Percentiles rank a stretch among this genome's conserved stretches.
phyloP scores from a whole-genome alignment of 129 eudicot genomes.

The Cynara cardunculus region DNA sequence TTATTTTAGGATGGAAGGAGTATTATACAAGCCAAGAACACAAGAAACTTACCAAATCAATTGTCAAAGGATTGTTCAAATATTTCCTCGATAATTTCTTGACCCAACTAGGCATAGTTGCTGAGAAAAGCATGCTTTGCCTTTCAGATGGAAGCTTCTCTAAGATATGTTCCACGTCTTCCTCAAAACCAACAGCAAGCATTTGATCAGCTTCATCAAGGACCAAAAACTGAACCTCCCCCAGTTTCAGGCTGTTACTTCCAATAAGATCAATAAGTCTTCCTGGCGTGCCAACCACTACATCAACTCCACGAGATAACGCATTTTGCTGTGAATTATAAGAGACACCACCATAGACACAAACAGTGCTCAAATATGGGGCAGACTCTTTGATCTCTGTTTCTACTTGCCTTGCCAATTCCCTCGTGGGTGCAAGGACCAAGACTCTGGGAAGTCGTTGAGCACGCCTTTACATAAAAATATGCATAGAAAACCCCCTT shows the following conservation, averaged over 20 bases:
- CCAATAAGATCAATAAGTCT: constrained; percentile 90
- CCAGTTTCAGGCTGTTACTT: constrained; percentile 65
- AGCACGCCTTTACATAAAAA: constrained; percentile 48
- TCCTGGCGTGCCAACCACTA: constrained; percentile 99
- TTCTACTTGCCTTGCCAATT: constrained; percentile 95
- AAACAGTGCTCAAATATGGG: constrained; percentile 89
- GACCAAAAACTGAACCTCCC: constrained; percentile 86
- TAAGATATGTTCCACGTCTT: constrained; percentile 81
- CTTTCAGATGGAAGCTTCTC: constrained; percentile 68
- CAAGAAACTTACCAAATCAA: constrained; percentile 68
- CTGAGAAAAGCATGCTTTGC: constrained; percentile 99
- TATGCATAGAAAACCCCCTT: neutral
- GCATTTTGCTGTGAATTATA: constrained; percentile 68
- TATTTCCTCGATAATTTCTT: constrained; percentile 84
- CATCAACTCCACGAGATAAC: constrained; percentile 93
- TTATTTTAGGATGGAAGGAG: neutral
- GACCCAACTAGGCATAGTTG: constrained; percentile 98
- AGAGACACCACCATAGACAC: constrained; percentile 96
- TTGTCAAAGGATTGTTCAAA: constrained; percentile 78
- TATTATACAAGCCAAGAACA: neutral
- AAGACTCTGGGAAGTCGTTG: constrained; percentile 81
- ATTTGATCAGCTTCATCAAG: constrained; percentile 99
- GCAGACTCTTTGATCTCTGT: constrained; percentile 94
- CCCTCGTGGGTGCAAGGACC: constrained; percentile 97
- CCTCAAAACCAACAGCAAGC: constrained; percentile 99